phyloP scores from a whole-genome alignment of 331 rosid genomes.

The Quercus lobata region DNA sequence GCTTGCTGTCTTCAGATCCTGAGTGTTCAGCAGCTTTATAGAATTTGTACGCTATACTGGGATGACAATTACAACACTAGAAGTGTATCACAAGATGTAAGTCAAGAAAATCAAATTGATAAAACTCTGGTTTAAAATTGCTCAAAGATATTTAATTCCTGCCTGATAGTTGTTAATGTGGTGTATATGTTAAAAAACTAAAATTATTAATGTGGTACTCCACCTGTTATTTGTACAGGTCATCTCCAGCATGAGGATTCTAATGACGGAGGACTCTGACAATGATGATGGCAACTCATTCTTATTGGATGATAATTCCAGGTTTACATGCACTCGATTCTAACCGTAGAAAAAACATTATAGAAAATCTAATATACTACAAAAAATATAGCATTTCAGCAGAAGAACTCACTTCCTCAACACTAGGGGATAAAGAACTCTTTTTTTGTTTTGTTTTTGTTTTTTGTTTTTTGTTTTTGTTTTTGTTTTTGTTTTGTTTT shows the following conservation, averaged over 20 bases:
- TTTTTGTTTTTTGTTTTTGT: neutral
- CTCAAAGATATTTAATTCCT: neutral
- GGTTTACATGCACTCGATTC: conserved; percentile 37
- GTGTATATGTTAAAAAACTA: neutral
- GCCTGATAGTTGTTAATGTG: neutral
- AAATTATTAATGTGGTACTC: neutral
- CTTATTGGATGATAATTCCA: conserved; percentile 82
- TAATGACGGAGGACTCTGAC: conserved; percentile 56
- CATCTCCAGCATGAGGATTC: conserved; percentile 65
- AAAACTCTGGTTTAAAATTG: neutral
- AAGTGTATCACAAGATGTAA: conserved; percentile 72
- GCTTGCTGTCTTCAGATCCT: conserved; percentile 44
- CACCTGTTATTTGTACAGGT: conserved; percentile 42
- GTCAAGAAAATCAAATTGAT: conserved; percentile 16
- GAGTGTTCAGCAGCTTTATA: conserved; percentile 77
- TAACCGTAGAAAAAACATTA: neutral
- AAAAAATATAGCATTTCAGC: neutral
- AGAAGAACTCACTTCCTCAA: neutral
- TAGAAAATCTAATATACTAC: neutral
- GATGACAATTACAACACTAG: conserved; percentile 51
- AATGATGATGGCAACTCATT: conserved; percentile 43
- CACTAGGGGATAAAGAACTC: neutral
- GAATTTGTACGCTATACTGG: conserved; percentile 65
- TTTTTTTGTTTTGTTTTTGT: neutral
- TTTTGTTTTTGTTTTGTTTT: neutral